These are phyloP conservation scores for Sutorius australiensis DNA, from an alignment of 768 basidiomycete genomes.

Conservation along the genomic window DNA sequence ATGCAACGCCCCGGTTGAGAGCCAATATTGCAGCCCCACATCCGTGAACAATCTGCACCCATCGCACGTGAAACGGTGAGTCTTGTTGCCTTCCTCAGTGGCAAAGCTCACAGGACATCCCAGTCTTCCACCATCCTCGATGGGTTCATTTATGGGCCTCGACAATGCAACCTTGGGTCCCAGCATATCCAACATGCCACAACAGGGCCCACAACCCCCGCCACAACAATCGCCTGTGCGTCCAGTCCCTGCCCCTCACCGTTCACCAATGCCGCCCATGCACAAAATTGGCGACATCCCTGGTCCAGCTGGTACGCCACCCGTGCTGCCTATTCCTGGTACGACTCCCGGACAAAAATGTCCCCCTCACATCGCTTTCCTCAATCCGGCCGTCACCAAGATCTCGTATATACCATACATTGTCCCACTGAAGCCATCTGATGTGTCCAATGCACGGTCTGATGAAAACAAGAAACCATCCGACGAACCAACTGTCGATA, in stretches of 20 bases:
- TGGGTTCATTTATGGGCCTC: constrained; percentile 21
- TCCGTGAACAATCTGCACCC: constrained; percentile 24
- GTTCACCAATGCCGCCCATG: constrained; percentile 19
- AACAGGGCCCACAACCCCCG: constrained; percentile 26
- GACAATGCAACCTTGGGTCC: constrained; percentile 14
- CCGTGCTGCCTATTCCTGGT: constrained; percentile 25
- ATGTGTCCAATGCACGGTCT: constrained; percentile 13
- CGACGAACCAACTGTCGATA: constrained; percentile 6
- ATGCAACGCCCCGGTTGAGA: constrained; percentile 24
- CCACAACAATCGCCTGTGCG: constrained; percentile 27
- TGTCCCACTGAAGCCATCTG: constrained; percentile 17
- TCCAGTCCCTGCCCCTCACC: constrained; percentile 17
- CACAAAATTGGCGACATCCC: constrained; percentile 21
- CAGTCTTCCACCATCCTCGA: constrained; percentile 24
- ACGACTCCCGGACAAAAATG: constrained; percentile 29
- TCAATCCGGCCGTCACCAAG: constrained; percentile 31
- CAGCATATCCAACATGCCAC: constrained; percentile 10
- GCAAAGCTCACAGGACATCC: background rate
- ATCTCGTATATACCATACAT: constrained; percentile 28
- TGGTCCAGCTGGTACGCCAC: constrained; percentile 7
- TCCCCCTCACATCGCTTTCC: constrained; percentile 31
- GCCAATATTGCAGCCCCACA: constrained; percentile 24
- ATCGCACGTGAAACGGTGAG: constrained; percentile 27
- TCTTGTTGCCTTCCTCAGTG: background rate
- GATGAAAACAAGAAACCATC: constrained; percentile 26